Conservation (phyloP, 1,284 basidiomycete genomes). For the Cryptococcus sp. region DNA sequence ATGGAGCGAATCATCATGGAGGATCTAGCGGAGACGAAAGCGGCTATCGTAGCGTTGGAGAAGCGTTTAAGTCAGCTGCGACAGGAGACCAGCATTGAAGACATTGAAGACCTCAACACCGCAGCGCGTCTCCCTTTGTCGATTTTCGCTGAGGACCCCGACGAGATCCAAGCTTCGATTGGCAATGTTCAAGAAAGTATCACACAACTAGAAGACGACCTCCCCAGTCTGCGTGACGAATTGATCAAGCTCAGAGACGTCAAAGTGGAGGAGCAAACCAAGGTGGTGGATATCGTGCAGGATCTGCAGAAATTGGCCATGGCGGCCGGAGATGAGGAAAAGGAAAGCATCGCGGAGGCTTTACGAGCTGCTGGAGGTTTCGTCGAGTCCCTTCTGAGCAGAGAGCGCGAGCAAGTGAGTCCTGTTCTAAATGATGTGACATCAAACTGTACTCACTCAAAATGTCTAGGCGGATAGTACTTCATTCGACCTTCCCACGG, state of each 20-base stretch:
- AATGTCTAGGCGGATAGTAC: background rate
- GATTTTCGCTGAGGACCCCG: slow-evolving; percentile 10
- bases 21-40: slow-evolving; percentile 39
- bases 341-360: slow-evolving; percentile 24
- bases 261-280: slow-evolving; percentile 29
- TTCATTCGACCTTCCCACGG: slow-evolving; percentile 4
- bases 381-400: slow-evolving; percentile 26
- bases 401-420: slow-evolving; percentile 10
- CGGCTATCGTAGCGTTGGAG: slow-evolving; percentile 32
- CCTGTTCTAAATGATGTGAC: background rate
- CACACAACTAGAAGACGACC: slow-evolving; percentile 12
- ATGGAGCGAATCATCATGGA: slow-evolving; percentile 43
- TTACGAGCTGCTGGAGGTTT: slow-evolving; percentile 31
- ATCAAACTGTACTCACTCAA: background rate
- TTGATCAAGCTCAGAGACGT: slow-evolving; percentile 26
- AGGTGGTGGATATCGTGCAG: slow-evolving; percentile 25
- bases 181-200: slow-evolving; percentile 11
- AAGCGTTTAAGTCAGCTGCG: slow-evolving; percentile 22
- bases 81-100: background rate
- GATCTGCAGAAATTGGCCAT: slow-evolving; percentile 29
- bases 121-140: slow-evolving; percentile 3
- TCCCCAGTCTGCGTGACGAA: slow-evolving; percentile 21
- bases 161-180: slow-evolving; percentile 4
- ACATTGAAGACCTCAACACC: background rate
- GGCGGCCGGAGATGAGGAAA: slow-evolving; percentile 27